These are phyloP conservation scores for Passalora sequoiae DNA, from an alignment of 2,329 filamentous ascomycete species.

Conservation along the genomic window DNA sequence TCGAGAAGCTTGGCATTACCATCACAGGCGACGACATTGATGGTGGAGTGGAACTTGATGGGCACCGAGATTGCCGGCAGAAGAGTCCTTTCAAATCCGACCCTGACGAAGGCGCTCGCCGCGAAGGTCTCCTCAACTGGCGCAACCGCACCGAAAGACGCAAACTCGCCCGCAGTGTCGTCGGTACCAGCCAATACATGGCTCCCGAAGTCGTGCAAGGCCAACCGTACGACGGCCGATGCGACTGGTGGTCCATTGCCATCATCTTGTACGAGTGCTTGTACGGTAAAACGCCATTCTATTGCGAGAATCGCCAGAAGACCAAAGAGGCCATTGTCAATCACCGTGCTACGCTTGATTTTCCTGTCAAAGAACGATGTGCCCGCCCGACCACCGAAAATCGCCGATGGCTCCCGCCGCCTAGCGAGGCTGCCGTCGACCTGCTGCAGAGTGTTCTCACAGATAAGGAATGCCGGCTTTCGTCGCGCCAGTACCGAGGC, in stretches of 20 bases:
- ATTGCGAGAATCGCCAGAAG: conserved; percentile 70
- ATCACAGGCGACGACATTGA: conserved; percentile 72
- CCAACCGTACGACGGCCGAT: conserved; percentile 80
- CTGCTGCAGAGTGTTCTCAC: conserved; percentile 68
- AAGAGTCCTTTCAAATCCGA: conserved; percentile 20
- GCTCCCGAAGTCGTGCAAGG: conserved; percentile 86
- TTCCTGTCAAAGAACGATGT: conserved; percentile 56
- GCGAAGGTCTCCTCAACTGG: conserved; percentile 38
- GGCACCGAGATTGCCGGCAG: too few species aligned
- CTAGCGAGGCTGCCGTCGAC: conserved; percentile 69
- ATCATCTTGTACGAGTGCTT: conserved; percentile 93
- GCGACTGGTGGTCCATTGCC: conserved; percentile 95
- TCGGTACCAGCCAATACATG: conserved; percentile 98
- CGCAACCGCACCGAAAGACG: conserved; percentile 53
- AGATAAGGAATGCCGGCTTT: conserved; percentile 69
- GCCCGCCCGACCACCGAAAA: conserved; percentile 48
- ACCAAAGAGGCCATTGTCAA: conserved; percentile 83
- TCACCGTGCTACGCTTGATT: conserved; percentile 64
- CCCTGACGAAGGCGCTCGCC: conserved; percentile 22
- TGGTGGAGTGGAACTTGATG: conserved; percentile 44
- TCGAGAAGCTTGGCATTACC: conserved; percentile 69
- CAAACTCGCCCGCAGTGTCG: conserved; percentile 73
- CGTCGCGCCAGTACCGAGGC: conserved; percentile 65
- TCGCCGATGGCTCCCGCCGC: conserved; percentile 39
- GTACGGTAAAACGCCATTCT: conserved; percentile 86